Evolutionary conservation across 2,329 filamentous ascomycete species (phyloP).

Genomic region (Bipolaris sorokiniana): DNA sequence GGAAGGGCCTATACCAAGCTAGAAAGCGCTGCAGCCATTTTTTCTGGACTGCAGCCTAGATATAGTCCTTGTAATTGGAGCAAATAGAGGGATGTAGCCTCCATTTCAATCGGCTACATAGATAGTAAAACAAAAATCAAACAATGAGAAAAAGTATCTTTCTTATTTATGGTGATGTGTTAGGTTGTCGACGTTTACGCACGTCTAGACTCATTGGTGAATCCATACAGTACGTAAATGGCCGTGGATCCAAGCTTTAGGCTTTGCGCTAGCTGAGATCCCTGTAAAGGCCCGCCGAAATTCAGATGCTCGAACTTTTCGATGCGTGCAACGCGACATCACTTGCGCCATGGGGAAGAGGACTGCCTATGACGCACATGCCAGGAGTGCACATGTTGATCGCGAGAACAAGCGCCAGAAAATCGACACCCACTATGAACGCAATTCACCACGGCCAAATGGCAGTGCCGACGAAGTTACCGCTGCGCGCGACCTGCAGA

Average conservation of each 20-base stretch:
- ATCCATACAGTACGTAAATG: not conserved
- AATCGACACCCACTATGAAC: slow-evolving; percentile 34
- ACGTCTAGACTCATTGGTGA: slow-evolving; percentile 1
- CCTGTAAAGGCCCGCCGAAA: slow-evolving; percentile 25
- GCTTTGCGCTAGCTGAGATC: slow-evolving; percentile 18
- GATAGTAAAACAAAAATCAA: not conserved
- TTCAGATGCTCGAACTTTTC: slow-evolving; percentile 26
- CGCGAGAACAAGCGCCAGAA: slow-evolving; percentile 44
- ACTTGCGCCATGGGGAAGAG: slow-evolving; percentile 40
- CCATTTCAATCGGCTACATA: not conserved
- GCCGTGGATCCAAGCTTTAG: not conserved
- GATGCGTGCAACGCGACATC: slow-evolving; percentile 12
- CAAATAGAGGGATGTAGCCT: not conserved
- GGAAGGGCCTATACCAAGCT: not conserved
- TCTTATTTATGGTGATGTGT: not conserved
- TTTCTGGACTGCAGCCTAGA: slow-evolving; percentile 5
- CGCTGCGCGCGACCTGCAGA: slow-evolving; percentile 45
- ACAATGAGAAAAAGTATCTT: not conserved
- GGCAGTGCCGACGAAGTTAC: slow-evolving; percentile 39
- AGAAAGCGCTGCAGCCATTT: not conserved
- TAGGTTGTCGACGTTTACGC: slow-evolving; percentile 9
- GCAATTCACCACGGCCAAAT: slow-evolving; percentile 30
- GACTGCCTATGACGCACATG: slow-evolving; percentile 40
- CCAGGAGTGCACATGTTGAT: slow-evolving; percentile 24
- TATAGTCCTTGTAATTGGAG: slow-evolving; percentile 11